Evolutionary conservation across 1,284 basidiomycete species (phyloP), one percentile per base, ranked within the genome.

Genomic region (Cutaneotrichosporon sp.): DNA sequence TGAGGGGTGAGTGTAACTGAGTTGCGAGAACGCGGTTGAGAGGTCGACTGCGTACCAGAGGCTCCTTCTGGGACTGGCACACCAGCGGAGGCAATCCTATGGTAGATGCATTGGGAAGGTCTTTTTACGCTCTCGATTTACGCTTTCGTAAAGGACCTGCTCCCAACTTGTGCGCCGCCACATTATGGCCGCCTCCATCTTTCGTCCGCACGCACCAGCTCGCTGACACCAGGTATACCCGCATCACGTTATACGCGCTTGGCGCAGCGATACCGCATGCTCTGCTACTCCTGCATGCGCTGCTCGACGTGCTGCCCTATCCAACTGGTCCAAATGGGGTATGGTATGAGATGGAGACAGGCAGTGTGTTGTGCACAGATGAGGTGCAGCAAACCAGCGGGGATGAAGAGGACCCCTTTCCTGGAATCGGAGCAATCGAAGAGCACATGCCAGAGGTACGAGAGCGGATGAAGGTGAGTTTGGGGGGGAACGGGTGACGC

Each of bases 191-290:
- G 17, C 16, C 24, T 2, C 24, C 24, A 26, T 12, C 24, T 8
- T 16, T 16, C 5, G 27, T 10, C n/a, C n/a, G n/a, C 19, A 44
- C 11, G 17, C 11, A 10, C 31, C 11, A 19, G 64, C 85, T 82
- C 44, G 84, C 94, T 41, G 92, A 97, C 76, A 77, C 81, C 41
- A 56, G 51, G 34, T 38, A 46, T 37, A 86, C 86, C 58, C 83
- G 81, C 3, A 69, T 93, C 20, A 82, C 85, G 68, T 76, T 93
- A 26, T 84, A 82, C 60, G 90, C 90, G 2, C 84, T 92, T 80
- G 86, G 87, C 22, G 88, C 90, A 3, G 90, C 90, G 0, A 90
- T 93, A 49, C 88, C 90, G 2, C 87, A 87, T 63, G 81, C 90
- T 14, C 74, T 88, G 25, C 80, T 84, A 33, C 79, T 93, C 2